Conservation (phyloP, 176 grass and related monocot species). For the Chrysopogon serrulatus region DNA sequence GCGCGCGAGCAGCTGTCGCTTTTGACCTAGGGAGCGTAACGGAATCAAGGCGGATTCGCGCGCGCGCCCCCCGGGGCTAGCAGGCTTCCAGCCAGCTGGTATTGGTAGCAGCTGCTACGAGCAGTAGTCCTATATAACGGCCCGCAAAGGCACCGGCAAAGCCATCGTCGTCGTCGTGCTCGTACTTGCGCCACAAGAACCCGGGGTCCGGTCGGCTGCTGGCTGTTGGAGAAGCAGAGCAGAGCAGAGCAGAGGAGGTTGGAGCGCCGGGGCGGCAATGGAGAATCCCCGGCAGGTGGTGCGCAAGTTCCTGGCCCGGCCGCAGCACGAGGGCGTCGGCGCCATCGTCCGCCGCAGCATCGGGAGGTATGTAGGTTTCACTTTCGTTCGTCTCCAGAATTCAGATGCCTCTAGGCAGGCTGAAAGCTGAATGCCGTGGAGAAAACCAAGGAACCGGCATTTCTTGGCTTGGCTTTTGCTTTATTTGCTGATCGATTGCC, state of each 20-base stretch:
- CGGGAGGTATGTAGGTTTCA: constrained; percentile 65
- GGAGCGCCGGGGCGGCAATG: not conserved
- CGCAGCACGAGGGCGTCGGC: constrained; percentile 78
- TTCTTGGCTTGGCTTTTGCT: not conserved
- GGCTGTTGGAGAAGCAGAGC: not conserved
- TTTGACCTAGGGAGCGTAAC: constrained; percentile 4
- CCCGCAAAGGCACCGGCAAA: not conserved
- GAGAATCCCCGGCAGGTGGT: constrained; percentile 69
- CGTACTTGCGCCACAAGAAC: not conserved
- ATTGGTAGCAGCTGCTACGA: too few relatives aligned
- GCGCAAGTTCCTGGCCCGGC: constrained; percentile 68
- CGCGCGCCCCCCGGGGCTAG: not conserved
- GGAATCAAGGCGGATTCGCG: constrained; percentile 12
- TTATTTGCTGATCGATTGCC: too few relatives aligned
- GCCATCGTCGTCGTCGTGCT: not conserved
- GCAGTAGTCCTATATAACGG: not conserved
- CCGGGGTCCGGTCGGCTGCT: not conserved
- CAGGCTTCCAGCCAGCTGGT: too few relatives aligned
- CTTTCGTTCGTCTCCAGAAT: not conserved
- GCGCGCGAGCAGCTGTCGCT: constrained; percentile 11
- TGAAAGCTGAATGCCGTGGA: not conserved
- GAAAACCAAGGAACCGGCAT: not conserved
- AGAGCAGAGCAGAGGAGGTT: not conserved
- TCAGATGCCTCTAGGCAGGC: too few relatives aligned
- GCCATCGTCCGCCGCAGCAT: constrained; percentile 95